Evolutionary conservation across 768 basidiomycete genomes (phyloP).

Genomic region (Termitomyces sp.): DNA sequence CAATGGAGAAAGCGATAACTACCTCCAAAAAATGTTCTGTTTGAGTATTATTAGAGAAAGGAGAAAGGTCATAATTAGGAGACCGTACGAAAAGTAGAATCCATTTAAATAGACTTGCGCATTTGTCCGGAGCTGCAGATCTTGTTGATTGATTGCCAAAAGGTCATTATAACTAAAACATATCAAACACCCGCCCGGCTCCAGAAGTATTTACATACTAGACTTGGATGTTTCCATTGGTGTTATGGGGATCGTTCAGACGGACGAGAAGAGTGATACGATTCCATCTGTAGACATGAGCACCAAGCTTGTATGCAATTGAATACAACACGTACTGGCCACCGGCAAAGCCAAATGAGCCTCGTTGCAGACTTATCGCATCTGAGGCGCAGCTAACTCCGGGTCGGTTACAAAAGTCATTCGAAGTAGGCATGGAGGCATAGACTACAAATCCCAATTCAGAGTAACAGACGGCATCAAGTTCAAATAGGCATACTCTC

Average conservation of each 20-base stretch:
- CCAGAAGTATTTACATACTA: constrained; percentile 44
- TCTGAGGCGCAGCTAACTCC: constrained; percentile 63
- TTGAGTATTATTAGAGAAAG: not conserved
- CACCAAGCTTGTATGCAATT: constrained; percentile 1
- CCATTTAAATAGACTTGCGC: constrained; percentile 53
- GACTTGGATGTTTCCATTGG: constrained; percentile 67
- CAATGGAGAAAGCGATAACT: not conserved
- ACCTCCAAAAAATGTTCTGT: constrained; percentile 81
- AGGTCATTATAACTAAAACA: constrained; percentile 65
- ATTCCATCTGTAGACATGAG: constrained; percentile 50
- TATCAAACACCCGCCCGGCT: not conserved
- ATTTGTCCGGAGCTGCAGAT: constrained; percentile 58
- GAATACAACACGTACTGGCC: constrained; percentile 47
- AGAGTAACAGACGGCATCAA: not conserved
- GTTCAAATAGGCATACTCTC: constrained; percentile 49
- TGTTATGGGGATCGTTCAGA: constrained; percentile 62
- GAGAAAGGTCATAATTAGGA: not conserved
- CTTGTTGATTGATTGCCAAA: constrained; percentile 49
- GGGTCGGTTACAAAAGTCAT: constrained; percentile 48
- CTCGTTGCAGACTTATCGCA: constrained; percentile 66
- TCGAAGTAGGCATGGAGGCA: constrained; percentile 67
- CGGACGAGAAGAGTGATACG: constrained; percentile 67
- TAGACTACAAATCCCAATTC: constrained; percentile 45
- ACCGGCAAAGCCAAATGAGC: constrained; percentile 53
- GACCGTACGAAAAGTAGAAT: constrained; percentile 69